Evolutionary conservation across 2,329 filamentous ascomycete genomes (phyloP).

Genomic region (Paraphoma sp.): DNA sequence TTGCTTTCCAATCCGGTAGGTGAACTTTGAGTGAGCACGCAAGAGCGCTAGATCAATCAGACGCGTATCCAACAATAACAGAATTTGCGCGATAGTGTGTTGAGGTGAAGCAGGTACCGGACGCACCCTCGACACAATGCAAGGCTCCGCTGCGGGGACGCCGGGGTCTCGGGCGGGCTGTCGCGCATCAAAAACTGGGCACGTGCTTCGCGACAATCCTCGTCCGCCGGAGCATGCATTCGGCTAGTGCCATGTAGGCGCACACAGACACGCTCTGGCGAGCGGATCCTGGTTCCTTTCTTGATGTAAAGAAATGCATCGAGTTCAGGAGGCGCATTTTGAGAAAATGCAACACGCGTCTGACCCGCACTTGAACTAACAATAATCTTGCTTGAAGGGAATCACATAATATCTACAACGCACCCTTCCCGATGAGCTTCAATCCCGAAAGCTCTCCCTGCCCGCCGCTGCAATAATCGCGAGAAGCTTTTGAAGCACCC

Average conservation of each 20-base stretch:
- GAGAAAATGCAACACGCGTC: too few relatives aligned
- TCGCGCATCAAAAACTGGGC: background rate
- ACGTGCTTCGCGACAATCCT: background rate
- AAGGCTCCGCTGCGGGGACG: background rate
- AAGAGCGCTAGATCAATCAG: background rate
- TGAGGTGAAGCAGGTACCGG: background rate
- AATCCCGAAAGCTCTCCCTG: constrained; percentile 1
- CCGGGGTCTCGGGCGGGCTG: background rate
- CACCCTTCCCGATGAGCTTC: background rate
- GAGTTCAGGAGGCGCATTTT: too few relatives aligned
- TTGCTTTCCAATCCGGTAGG: too few relatives aligned
- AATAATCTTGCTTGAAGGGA: constrained; percentile 18
- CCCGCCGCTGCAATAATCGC: constrained; percentile 5
- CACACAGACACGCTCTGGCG: too few relatives aligned
- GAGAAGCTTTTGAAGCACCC: constrained; percentile 21
- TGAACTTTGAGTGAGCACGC: background rate
- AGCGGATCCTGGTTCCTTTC: too few relatives aligned
- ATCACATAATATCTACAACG: constrained; percentile 23
- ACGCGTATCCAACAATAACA: background rate
- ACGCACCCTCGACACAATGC: background rate
- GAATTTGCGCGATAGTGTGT: background rate
- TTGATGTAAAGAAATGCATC: too few relatives aligned
- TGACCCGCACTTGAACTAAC: background rate
- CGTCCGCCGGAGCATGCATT: too few relatives aligned
- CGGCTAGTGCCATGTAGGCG: too few relatives aligned